Evolutionary conservation across 495 filamentous ascomycete species (phyloP), one percentile per base, ranked within the genome.

Genomic region (Tuber microsphaerosporum): DNA sequence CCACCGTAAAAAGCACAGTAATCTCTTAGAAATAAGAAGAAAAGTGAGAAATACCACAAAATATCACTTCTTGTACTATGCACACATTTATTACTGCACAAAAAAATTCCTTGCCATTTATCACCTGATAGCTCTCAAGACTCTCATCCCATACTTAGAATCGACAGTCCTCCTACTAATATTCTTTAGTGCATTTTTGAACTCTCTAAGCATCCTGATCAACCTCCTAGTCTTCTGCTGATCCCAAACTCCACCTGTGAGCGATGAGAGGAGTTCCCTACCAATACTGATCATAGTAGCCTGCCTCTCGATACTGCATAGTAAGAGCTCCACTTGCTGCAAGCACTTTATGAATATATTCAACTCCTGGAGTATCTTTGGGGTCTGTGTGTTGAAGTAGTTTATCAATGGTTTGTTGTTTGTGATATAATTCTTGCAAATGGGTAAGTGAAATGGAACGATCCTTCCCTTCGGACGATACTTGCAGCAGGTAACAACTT

Each of bases 111-210:
- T n/a, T n/a, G n/a, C n/a, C n/a, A n/a, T n/a, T n/a, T n/a, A n/a
- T n/a, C n/a, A n/a, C n/a, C n/a, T n/a, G n/a, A n/a, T n/a, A 43
- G 74, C 69, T 68, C 42, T 75, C 39, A 79, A 31, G 45, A 73
- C 81, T 73, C 77, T 79, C 45, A 82, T 31, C 4, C 80, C 81
- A 71, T 82, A 80, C 71, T 75, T 78, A 19, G 77, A 70, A 75
- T 82, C 81, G 16, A 82, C 81, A 73, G 82, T 80, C 69, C 80
- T 51, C 41, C 65, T 80, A 72, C 72, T 75, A 41, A 82, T 78
- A 74, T 76, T 74, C 48, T 75, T 75, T 41, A 82, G 70, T 12
- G 80, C 81, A 19, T 75, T 78, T 72, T 82, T 80, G 43, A 82
- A 82, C 71, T 80, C 80, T 73, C 78, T 80, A 56, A 82, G 45